Conservation (phyloP, 208 protist genomes). For the Trichomonas vaginalis region DNA sequence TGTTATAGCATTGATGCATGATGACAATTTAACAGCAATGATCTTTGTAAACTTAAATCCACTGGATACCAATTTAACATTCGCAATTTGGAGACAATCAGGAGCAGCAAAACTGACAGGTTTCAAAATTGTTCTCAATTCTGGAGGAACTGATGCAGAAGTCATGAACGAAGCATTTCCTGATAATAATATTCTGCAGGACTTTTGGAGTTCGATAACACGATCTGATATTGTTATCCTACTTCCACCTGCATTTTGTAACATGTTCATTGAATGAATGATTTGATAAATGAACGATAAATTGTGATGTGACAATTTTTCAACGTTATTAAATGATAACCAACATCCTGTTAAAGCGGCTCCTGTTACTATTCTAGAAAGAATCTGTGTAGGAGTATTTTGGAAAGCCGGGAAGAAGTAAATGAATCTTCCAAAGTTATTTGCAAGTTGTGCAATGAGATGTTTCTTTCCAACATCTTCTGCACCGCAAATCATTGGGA, state of each 20-base stretch:
- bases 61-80: neutral
- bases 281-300: neutral
- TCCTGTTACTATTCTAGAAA: neutral
- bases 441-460: neutral
- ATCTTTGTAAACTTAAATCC: neutral
- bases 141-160: neutral
- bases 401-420: neutral
- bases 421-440: neutral
- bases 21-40: neutral
- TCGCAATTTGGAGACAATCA: neutral
- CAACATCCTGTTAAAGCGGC: neutral
- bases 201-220: neutral
- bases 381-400: neutral
- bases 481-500: neutral
- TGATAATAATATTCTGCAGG: neutral
- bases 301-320: neutral
- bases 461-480: neutral
- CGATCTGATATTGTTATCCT: neutral
- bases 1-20: neutral
- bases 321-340: neutral
- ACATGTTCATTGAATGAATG: neutral
- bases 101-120: neutral
- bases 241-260: neutral
- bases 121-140: neutral
- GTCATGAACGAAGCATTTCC: neutral